Conservation (phyloP, 108 stramenopile species). For the Nannochloropsis salina region DNA sequence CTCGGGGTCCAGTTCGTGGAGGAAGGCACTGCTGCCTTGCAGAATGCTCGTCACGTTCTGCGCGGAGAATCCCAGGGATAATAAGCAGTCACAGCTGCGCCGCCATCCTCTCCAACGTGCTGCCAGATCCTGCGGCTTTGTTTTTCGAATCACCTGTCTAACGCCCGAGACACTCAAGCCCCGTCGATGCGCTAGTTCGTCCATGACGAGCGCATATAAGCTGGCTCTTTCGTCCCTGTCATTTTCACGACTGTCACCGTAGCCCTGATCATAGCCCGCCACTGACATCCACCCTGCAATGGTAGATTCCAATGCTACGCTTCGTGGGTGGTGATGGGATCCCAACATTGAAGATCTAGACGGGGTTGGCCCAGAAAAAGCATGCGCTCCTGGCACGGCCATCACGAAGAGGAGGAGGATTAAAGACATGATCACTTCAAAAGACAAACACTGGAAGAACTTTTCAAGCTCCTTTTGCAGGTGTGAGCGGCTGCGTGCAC, state of each 20-base stretch:
- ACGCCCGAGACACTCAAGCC: background rate
- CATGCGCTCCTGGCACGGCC: background rate
- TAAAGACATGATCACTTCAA: too few species aligned
- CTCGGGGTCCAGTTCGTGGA: slow-evolving; percentile 2
- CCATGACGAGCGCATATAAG: background rate
- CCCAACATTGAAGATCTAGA: too few species aligned
- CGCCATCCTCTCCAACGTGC: background rate
- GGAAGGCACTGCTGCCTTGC: background rate
- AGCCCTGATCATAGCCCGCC: background rate
- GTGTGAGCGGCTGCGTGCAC: too few species aligned
- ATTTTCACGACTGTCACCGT: background rate
- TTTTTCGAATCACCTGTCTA: slow-evolving; percentile 11
- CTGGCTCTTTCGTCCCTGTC: background rate
- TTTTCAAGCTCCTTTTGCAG: too few species aligned
- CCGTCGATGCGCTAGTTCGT: background rate
- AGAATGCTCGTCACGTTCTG: background rate
- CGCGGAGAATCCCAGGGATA: background rate
- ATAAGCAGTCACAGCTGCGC: background rate
- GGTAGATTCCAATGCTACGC: background rate
- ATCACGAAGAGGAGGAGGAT: background rate
- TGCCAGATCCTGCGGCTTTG: background rate
- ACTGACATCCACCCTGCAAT: slow-evolving; percentile 3
- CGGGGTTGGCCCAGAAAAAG: too few species aligned
- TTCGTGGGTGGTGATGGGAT: background rate
- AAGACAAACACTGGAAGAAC: too few species aligned